These are phyloP conservation scores for Epichloe baconii DNA, from an alignment of 2,329 filamentous ascomycete genomes.

Conservation along the genomic window DNA sequence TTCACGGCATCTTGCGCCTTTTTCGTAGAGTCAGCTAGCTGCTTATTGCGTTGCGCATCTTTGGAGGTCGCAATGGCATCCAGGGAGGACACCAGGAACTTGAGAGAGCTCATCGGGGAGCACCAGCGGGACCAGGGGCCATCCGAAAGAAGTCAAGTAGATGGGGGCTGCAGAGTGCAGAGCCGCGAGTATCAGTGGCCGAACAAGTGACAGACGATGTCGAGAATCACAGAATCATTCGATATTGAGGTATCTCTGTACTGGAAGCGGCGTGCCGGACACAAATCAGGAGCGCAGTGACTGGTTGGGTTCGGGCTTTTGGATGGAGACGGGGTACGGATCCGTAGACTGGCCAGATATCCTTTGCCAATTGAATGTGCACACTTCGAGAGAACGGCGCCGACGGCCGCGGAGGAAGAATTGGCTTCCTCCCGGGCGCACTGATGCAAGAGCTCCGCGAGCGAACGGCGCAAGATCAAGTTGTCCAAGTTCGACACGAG, in stretches of 20 bases:
- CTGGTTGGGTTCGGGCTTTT: background rate
- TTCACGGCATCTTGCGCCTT: conserved; percentile 78
- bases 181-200: background rate
- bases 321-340: background rate
- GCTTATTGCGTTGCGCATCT: conserved; percentile 77
- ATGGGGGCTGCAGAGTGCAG: background rate
- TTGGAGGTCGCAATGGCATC: conserved; percentile 86
- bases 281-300: background rate
- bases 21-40: conserved; percentile 69
- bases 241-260: background rate
- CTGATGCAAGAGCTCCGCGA: too few relatives aligned
- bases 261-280: background rate
- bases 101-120: conserved; percentile 77
- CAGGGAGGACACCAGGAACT: conserved; percentile 88
- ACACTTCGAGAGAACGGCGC: background rate
- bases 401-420: background rate
- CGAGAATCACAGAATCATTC: background rate
- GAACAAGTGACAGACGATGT: background rate
- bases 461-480: too few relatives aligned
- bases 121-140: conserved; percentile 27
- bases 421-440: background rate
- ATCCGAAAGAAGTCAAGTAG: conserved; percentile 23
- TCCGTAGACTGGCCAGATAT: background rate
- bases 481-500: too few relatives aligned
- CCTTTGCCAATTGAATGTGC: background rate